Percentiles rank a stretch among this genome's conserved stretches.
Conservation (phyloP, 2,329 filamentous ascomycete genomes). For the Pseudocercospora musae region DNA sequence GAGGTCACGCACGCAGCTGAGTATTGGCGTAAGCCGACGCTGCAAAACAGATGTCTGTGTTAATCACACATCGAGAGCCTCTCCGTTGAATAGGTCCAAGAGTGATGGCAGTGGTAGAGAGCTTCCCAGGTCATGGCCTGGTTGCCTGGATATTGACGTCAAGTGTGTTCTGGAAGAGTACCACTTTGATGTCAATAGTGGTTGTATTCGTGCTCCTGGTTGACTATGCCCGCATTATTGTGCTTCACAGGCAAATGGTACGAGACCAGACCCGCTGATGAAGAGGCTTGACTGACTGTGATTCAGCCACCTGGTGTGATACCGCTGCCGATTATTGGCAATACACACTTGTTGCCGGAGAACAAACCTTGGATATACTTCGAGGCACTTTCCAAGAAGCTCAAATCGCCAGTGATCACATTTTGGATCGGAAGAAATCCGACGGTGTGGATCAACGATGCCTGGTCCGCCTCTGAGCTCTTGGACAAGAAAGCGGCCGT, state of each 20-base stretch:
- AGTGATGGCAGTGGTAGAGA: not conserved
- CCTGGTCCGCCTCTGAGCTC: slow-evolving; percentile 43
- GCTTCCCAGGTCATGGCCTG: not conserved
- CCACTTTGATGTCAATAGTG: not conserved
- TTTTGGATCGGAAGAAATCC: slow-evolving; percentile 49
- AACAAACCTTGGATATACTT: slow-evolving; percentile 42
- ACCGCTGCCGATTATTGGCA: slow-evolving; percentile 47
- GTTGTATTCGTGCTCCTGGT: slow-evolving; percentile 8
- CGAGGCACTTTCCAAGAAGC: slow-evolving; percentile 43
- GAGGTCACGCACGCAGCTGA: not conserved
- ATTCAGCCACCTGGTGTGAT: slow-evolving; percentile 45
- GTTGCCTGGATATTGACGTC: not conserved
- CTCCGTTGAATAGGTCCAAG: not conserved
- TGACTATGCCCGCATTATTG: slow-evolving; percentile 23
- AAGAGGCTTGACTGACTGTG: not conserved
- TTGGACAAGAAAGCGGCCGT: slow-evolving; percentile 47
- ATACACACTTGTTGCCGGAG: slow-evolving; percentile 37
- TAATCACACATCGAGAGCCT: not conserved
- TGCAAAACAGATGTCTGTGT: not conserved
- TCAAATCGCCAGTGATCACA: slow-evolving; percentile 47
- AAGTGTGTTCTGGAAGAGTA: not conserved
- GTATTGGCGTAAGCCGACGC: not conserved
- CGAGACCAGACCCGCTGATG: not conserved
- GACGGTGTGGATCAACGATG: slow-evolving; percentile 47
- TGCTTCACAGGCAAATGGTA: slow-evolving; percentile 23